A percentile compares a stretch with the other conserved stretches of the same genome.
Conservation (phyloP, 1,139 yeast species). For the Lodderomyces jiufengensis region DNA sequence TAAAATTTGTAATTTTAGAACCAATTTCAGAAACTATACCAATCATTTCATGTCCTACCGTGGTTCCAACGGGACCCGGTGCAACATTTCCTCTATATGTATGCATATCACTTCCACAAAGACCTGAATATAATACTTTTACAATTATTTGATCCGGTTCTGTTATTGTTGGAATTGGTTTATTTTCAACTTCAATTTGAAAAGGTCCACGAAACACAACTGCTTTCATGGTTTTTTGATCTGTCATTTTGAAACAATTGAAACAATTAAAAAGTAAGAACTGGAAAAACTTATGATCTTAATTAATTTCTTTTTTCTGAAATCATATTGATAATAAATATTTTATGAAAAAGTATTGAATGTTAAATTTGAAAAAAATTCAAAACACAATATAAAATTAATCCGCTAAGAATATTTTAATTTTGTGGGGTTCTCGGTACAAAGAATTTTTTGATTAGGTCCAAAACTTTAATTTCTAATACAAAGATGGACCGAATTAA, state of each 20-base stretch:
- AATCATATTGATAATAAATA: conserved; percentile 1
- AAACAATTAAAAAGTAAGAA: not conserved
- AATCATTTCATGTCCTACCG: conserved; percentile 50
- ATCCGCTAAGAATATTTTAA: not conserved
- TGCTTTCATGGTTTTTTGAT: conserved; percentile 45
- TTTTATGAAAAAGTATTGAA: no score
- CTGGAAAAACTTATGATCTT: no score
- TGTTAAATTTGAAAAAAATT: no score
- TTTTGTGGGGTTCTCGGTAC: conserved; percentile 5
- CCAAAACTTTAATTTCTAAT: no score
- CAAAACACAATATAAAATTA: no score
- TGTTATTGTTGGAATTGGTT: conserved; percentile 42
- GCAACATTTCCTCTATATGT: conserved; percentile 55
- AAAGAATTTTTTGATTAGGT: no score
- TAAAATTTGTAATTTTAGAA: conserved; percentile 27
- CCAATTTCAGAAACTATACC: conserved; percentile 44
- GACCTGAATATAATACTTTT: conserved; percentile 51
- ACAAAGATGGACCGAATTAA: no score
- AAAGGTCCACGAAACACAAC: conserved; percentile 52
- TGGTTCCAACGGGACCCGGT: conserved; percentile 28
- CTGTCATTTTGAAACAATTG: conserved; percentile 2
- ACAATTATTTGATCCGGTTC: conserved; percentile 47
- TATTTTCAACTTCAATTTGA: conserved; percentile 39
- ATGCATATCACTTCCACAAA: conserved; percentile 64
- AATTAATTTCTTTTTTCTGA: not conserved